Conservation (phyloP, 106 monocot species). For the Allium sativum region DNA sequence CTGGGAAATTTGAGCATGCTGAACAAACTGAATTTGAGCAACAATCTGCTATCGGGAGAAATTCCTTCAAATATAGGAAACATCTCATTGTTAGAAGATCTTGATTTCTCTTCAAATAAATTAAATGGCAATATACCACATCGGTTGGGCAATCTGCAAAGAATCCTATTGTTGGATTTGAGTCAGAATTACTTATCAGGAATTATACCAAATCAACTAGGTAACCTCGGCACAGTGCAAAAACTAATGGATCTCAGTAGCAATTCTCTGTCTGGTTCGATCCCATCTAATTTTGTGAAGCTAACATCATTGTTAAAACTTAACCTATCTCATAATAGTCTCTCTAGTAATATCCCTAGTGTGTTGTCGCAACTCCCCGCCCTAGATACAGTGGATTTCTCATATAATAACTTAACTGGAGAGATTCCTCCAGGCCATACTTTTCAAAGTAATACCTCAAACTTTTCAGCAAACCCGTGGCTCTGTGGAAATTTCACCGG, state of each 20-base stretch:
- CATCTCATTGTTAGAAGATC: conserved; percentile 6
- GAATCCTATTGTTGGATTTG: conserved; percentile 19
- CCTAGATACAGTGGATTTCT: conserved; percentile 53
- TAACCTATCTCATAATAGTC: conserved; percentile 56
- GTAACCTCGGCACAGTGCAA: conserved; percentile 35
- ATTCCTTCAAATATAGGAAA: conserved; percentile 29
- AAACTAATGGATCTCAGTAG: conserved; percentile 46
- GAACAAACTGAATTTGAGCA: conserved; percentile 31
- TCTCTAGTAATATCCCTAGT: conserved; percentile 37
- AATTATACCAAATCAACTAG: conserved; percentile 32
- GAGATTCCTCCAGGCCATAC: conserved; percentile 27
- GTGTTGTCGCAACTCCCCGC: conserved; percentile 34
- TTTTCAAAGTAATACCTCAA: conserved; percentile 15
- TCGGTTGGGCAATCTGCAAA: conserved; percentile 21
- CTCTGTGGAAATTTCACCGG: conserved; percentile 59
- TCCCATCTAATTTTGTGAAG: conserved; percentile 49
- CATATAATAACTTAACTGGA: conserved; percentile 58
- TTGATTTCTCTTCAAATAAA: conserved; percentile 30
- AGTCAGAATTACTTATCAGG: conserved; percentile 32
- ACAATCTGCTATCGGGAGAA: conserved; percentile 30
- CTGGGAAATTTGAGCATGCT: background rate
- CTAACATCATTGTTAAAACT: conserved; percentile 29
- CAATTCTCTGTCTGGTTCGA: conserved; percentile 42
- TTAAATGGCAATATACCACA: conserved; percentile 32
- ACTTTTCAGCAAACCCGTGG: conserved; percentile 44